Evolutionary conservation across 139 green algal genomes (phyloP).

Genomic region (Asterochloris sp.): DNA sequence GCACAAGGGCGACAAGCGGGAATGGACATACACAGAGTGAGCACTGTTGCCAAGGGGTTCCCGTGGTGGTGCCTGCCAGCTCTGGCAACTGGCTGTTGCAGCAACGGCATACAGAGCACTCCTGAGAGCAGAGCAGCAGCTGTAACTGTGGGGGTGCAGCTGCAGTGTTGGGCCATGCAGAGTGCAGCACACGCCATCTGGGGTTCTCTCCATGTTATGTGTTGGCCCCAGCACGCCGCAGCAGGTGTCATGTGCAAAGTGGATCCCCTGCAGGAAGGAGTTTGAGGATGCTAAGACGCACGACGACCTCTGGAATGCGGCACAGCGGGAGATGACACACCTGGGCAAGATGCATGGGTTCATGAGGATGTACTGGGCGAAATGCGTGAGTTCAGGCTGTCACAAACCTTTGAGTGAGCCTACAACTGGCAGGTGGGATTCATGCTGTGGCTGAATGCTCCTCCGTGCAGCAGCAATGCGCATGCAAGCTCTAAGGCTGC

Average conservation of each 20-base stretch:
- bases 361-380: slow-evolving; percentile 99
- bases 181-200: not conserved
- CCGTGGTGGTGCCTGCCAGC: not conserved
- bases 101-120: too few species aligned
- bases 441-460: too few species aligned
- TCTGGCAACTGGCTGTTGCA: not conserved
- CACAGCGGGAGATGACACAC: slow-evolving; percentile 87
- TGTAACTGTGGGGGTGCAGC: not conserved
- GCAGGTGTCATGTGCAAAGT: too few species aligned
- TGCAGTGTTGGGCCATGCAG: not conserved
- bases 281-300: slow-evolving; percentile 86
- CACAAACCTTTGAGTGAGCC: too few species aligned
- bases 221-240: not conserved
- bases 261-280: slow-evolving; percentile 55
- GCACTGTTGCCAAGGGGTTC: not conserved
- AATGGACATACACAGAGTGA: slow-evolving; percentile 69
- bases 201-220: too few species aligned
- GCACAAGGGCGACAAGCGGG: slow-evolving; percentile 76
- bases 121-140: not conserved
- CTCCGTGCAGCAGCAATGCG: too few species aligned
- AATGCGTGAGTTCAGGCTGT: slow-evolving; percentile 29
- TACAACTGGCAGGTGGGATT: too few species aligned
- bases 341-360: slow-evolving; percentile 98
- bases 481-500: too few species aligned
- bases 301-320: slow-evolving; percentile 95